phyloP scores from a whole-genome alignment of 2,329 filamentous ascomycete species.

The Penicillium vulpinum region DNA sequence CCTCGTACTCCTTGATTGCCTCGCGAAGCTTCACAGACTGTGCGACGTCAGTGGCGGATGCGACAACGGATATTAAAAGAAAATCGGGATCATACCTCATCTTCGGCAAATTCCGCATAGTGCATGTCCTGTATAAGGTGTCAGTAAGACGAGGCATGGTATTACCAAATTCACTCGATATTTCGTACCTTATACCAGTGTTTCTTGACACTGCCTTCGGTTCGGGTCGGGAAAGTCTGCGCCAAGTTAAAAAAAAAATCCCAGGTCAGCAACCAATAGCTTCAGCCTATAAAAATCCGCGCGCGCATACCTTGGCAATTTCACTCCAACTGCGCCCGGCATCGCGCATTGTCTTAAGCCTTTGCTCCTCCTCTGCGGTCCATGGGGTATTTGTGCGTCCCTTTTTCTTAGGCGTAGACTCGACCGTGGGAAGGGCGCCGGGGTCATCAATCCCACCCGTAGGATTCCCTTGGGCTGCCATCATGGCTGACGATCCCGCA shows the following conservation, averaged over 20 bases:
- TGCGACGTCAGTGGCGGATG: slow-evolving; percentile 13
- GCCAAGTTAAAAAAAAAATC: slow-evolving; percentile 1
- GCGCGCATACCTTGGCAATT: slow-evolving; percentile 78
- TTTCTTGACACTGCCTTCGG: slow-evolving; percentile 98
- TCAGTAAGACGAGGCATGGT: slow-evolving; percentile 7
- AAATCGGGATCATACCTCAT: slow-evolving; percentile 65
- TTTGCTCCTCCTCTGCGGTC: slow-evolving; percentile 90
- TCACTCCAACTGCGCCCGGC: slow-evolving; percentile 94
- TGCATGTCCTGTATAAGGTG: slow-evolving; percentile 79
- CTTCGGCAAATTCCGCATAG: slow-evolving; percentile 96
- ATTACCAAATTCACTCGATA: neutral
- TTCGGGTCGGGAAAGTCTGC: slow-evolving; percentile 86
- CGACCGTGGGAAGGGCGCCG: slow-evolving; percentile 25
- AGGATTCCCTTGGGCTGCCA: slow-evolving; percentile 35
- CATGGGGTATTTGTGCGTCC: slow-evolving; percentile 98
- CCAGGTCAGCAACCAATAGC: slow-evolving; percentile 3
- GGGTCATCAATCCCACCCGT: slow-evolving; percentile 34
- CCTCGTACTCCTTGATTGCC: slow-evolving; percentile 98
- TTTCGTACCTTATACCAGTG: slow-evolving; percentile 91
- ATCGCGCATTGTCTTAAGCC: slow-evolving; percentile 92
- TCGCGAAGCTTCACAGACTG: slow-evolving; percentile 64
- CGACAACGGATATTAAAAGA: slow-evolving; percentile 6
- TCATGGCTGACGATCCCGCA: slow-evolving; percentile 38
- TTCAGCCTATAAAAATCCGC: neutral
- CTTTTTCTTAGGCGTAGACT: slow-evolving; percentile 65